Percentiles rank a stretch among this genome's conserved stretches.
Conservation (phyloP, 2,329 filamentous ascomycete species). For the Tolypocladium album region DNA sequence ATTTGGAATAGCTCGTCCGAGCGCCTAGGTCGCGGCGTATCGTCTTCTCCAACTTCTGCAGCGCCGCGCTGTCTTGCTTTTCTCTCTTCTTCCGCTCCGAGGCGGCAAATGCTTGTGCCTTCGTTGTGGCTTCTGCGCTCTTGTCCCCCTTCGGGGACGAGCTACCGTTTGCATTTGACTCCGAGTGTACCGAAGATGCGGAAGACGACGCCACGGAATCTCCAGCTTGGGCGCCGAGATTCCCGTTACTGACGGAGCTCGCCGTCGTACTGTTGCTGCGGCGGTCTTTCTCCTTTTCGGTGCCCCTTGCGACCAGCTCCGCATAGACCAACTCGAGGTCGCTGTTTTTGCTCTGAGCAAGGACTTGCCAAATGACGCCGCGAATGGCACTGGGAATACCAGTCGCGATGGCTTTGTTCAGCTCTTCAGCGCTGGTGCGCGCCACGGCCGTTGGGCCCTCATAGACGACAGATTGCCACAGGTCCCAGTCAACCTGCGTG, state of each 20-base stretch:
- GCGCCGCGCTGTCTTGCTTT: constrained; percentile 62
- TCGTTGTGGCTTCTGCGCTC: constrained; percentile 51
- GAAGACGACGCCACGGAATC: constrained; percentile 70
- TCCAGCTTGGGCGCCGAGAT: constrained; percentile 45
- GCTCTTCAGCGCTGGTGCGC: constrained; percentile 75
- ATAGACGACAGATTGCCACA: constrained; percentile 95
- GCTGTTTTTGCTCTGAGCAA: constrained; percentile 90
- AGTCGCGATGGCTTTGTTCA: constrained; percentile 82
- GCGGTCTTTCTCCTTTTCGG: constrained; percentile 64
- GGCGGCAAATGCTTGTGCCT: constrained; percentile 51
- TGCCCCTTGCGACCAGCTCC: constrained; percentile 69
- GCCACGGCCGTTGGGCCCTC: constrained; percentile 85
- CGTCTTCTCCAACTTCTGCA: constrained; percentile 79
- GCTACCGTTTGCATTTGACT: constrained; percentile 51
- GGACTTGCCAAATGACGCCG: constrained; percentile 97
- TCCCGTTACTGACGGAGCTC: constrained; percentile 42
- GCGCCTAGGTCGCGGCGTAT: constrained; percentile 88
- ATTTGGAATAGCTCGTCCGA: constrained; percentile 93
- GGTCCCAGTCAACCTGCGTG: constrained; percentile 88
- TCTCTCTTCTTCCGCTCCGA: constrained; percentile 63
- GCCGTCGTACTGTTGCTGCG: constrained; percentile 42
- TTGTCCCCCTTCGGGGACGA: constrained; percentile 50
- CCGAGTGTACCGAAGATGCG: constrained; percentile 75
- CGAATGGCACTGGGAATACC: constrained; percentile 92
- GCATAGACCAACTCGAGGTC: constrained; percentile 81